These are phyloP conservation scores for Podosphaera aphanis DNA, from an alignment of 2,329 filamentous ascomycete genomes.

Conservation along the genomic window DNA sequence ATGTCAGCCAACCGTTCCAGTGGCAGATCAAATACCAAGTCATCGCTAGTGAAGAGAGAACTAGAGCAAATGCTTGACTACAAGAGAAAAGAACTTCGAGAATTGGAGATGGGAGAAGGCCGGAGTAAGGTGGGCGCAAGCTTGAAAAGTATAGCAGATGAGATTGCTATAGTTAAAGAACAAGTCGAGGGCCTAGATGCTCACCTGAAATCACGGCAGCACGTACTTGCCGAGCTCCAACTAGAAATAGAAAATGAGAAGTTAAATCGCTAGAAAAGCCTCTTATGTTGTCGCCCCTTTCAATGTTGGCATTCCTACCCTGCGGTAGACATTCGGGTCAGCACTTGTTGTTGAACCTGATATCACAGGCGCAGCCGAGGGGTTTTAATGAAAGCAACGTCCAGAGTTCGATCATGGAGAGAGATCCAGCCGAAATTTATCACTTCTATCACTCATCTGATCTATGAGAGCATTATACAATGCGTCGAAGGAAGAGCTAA, in stretches of 20 bases:
- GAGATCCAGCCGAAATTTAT: too few species aligned
- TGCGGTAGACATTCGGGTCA: too few species aligned
- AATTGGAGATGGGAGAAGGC: conserved; percentile 47
- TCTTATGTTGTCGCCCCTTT: background rate
- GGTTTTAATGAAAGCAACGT: too few species aligned
- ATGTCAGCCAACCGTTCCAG: conserved; percentile 40
- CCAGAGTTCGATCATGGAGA: too few species aligned
- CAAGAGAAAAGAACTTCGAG: conserved; percentile 60
- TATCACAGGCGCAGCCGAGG: too few species aligned
- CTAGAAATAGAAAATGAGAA: conserved; percentile 76
- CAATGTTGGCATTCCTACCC: background rate
- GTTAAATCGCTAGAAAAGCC: conserved; percentile 21
- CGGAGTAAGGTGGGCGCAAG: conserved; percentile 45
- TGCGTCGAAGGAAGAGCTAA: too few species aligned
- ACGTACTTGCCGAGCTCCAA: conserved; percentile 51
- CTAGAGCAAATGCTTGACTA: conserved; percentile 86
- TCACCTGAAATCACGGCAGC: conserved; percentile 56
- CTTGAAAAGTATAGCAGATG: conserved; percentile 58
- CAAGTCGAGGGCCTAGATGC: conserved; percentile 77
- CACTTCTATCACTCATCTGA: too few species aligned
- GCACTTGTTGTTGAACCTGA: too few species aligned
- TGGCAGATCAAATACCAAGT: conserved; percentile 52
- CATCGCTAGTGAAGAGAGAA: conserved; percentile 80
- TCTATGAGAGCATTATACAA: too few species aligned
- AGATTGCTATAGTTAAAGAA: conserved; percentile 75